Percentiles rank a stretch among this genome's conserved stretches.
Evolutionary conservation across 2,329 filamentous ascomycete genomes (phyloP).

Genomic region (Aspergillus fumigatiaffinis): DNA sequence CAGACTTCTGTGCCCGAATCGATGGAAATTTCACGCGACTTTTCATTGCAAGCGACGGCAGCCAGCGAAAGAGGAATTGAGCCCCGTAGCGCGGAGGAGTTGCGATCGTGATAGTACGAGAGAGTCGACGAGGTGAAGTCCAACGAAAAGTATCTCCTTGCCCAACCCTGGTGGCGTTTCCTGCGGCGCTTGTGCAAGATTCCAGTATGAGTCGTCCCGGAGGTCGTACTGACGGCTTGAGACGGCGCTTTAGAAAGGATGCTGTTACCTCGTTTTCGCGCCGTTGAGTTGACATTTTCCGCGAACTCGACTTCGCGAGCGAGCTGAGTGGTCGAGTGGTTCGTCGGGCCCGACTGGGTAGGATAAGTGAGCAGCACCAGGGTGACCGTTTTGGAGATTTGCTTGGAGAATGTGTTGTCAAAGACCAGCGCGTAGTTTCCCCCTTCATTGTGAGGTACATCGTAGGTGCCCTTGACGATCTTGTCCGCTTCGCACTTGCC

Average conservation of each 20-base stretch:
- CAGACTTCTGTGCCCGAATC: slow-evolving; percentile 96
- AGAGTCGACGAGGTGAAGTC: slow-evolving; percentile 92
- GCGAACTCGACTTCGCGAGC: slow-evolving; percentile 45
- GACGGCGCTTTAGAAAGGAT: slow-evolving; percentile 23
- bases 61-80: slow-evolving; percentile 89
- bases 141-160: slow-evolving; percentile 88
- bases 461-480: slow-evolving; percentile 83
- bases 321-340: slow-evolving; percentile 37
- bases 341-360: slow-evolving; percentile 51
- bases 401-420: slow-evolving; percentile 98
- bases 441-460: slow-evolving; percentile 68
- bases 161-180: slow-evolving; percentile 91
- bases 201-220: slow-evolving; percentile 69
- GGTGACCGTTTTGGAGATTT: slow-evolving; percentile 87
- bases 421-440: slow-evolving; percentile 97
- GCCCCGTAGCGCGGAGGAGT: slow-evolving; percentile 85
- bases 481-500: slow-evolving; percentile 97
- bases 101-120: slow-evolving; percentile 93
- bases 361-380: slow-evolving; percentile 94
- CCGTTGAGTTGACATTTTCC: slow-evolving; percentile 47
- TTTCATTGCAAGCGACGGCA: slow-evolving; percentile 83
- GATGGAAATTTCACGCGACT: slow-evolving; percentile 86
- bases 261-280: slow-evolving; percentile 29
- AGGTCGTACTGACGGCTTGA: slow-evolving; percentile 21
- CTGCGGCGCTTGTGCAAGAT: slow-evolving; percentile 82